A percentile compares a stretch with the other conserved stretches of the same genome.
These are phyloP conservation scores for Termitomyces heimii DNA, from an alignment of 768 basidiomycete species.

Conservation along the genomic window DNA sequence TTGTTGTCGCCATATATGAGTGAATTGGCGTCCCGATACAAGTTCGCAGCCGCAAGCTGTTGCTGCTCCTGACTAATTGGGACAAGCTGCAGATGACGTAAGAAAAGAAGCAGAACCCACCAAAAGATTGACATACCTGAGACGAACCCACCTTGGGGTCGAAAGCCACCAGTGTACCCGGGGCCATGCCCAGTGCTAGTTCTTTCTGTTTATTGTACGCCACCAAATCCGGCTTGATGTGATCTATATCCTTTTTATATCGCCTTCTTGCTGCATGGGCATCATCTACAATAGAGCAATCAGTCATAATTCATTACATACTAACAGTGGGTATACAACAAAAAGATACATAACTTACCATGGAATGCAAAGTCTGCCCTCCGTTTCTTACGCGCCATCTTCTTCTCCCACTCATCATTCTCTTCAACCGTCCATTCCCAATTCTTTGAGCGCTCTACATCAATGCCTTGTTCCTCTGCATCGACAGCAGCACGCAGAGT, in stretches of 20 bases:
- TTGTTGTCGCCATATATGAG: conserved; percentile 94
- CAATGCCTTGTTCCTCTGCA: conserved; percentile 89
- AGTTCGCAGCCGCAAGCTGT: conserved; percentile 64
- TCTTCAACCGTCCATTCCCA: conserved; percentile 97
- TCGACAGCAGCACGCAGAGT: conserved; percentile 78
- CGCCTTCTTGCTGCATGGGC: conserved; percentile 81
- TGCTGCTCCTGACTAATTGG: conserved; percentile 62
- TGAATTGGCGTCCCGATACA: conserved; percentile 93
- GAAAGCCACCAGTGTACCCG: conserved; percentile 65
- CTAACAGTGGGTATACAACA: conserved; percentile 1
- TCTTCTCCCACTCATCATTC: conserved; percentile 96
- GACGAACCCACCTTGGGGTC: conserved; percentile 42
- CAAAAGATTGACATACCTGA: conserved; percentile 24
- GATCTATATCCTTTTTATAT: conserved; percentile 90
- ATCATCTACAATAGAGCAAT: conserved; percentile 52
- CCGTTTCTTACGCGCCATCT: conserved; percentile 72
- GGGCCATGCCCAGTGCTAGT: conserved; percentile 65
- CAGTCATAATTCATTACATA: background rate
- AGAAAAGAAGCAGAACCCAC: background rate
- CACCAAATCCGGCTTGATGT: conserved; percentile 81
- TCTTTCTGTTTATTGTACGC: conserved; percentile 90
- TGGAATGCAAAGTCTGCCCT: conserved; percentile 90
- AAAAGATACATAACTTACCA: conserved; percentile 44
- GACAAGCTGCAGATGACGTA: conserved; percentile 31
- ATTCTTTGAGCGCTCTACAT: conserved; percentile 84